Evolutionary conservation across 768 basidiomycete species (phyloP).

Genomic region (Leccinum pellstonianum): DNA sequence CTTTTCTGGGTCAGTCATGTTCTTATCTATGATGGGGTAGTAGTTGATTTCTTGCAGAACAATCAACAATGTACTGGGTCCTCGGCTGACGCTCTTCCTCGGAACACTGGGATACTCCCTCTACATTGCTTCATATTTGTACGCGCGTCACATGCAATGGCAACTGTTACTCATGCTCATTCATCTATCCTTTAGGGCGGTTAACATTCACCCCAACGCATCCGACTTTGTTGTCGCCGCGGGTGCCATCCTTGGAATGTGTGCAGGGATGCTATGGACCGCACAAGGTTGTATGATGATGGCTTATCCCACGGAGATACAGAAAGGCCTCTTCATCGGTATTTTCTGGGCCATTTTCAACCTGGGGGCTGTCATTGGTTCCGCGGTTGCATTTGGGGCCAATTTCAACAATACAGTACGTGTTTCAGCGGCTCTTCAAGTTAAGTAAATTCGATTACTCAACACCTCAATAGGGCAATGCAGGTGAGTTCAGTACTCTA

Average conservation of each 20-base stretch:
- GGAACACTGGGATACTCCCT: slow-evolving; percentile 77
- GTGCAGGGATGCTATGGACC: slow-evolving; percentile 74
- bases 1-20: slow-evolving; percentile 60
- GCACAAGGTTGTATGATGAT: slow-evolving; percentile 86
- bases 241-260: slow-evolving; percentile 72
- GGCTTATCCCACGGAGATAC: slow-evolving; percentile 74
- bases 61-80: slow-evolving; percentile 79
- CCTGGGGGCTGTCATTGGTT: slow-evolving; percentile 75
- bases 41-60: slow-evolving; percentile 43
- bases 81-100: slow-evolving; percentile 66
- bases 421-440: slow-evolving; percentile 5
- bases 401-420: slow-evolving; percentile 64
- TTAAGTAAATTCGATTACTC: background rate
- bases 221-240: slow-evolving; percentile 66
- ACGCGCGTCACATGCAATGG: slow-evolving; percentile 23
- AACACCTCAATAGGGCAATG: slow-evolving; percentile 21
- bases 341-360: slow-evolving; percentile 89
- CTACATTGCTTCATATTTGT: slow-evolving; percentile 75
- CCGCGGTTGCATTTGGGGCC: slow-evolving; percentile 68
- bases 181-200: slow-evolving; percentile 41
- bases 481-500: slow-evolving; percentile 24
- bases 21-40: background rate
- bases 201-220: slow-evolving; percentile 66
- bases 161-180: background rate
- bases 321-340: slow-evolving; percentile 76